phyloP scores from a whole-genome alignment of 257 asterid species.

The Fraxinus excelsior region DNA sequence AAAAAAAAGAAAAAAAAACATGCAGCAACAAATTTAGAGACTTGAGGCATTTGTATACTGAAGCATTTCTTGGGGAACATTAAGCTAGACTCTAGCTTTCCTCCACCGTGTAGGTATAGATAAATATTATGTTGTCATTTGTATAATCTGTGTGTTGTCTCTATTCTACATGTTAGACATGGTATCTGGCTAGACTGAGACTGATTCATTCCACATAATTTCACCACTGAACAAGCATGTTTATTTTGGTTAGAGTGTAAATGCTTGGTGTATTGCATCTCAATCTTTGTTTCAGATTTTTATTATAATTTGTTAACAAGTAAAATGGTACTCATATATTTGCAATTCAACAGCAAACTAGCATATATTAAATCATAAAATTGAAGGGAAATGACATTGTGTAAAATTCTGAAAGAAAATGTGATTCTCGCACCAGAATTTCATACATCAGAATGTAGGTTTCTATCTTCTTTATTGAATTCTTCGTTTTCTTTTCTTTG shows the following conservation, averaged over 20 bases:
- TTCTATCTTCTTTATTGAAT: not conserved
- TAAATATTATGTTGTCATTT: not conserved
- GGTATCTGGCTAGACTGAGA: constrained; percentile 8
- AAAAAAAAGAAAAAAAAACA: not conserved
- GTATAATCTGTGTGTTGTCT: constrained; percentile 25
- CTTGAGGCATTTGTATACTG: constrained; percentile 18
- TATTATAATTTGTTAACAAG: not conserved
- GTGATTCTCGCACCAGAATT: not conserved
- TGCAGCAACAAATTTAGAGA: constrained; percentile 17
- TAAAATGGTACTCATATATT: not conserved
- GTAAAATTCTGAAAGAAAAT: not conserved
- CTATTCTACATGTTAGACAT: constrained; percentile 13
- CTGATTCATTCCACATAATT: constrained; percentile 13
- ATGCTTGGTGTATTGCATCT: not conserved
- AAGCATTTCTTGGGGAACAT: constrained; percentile 24
- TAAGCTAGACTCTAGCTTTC: constrained; percentile 29
- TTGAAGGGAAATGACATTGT: not conserved
- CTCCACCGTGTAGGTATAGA: constrained; percentile 23
- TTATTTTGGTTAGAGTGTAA: not conserved
- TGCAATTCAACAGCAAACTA: not conserved
- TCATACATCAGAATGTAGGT: not conserved
- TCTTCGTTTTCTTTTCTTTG: not conserved
- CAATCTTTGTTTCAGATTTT: not conserved
- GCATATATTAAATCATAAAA: not conserved
- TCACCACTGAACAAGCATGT: constrained; percentile 12